These are phyloP conservation scores for Cutaneotrichosporon sp. DNA, from an alignment of 1,284 basidiomycete genomes.

Conservation along the genomic window DNA sequence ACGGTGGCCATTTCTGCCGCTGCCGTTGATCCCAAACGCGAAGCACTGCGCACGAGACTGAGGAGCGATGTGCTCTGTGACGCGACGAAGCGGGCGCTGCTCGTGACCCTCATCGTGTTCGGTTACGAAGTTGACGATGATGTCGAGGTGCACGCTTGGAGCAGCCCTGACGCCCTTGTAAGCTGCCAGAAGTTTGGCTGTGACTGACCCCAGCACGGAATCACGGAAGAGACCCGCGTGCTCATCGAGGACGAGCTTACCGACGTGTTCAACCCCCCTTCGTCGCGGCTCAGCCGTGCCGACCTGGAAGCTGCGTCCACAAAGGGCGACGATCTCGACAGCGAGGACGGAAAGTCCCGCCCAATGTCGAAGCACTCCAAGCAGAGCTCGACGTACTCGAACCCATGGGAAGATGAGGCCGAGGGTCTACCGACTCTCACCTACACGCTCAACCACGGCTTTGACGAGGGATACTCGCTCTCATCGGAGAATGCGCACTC, in stretches of 20 bases:
- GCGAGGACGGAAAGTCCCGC: background rate
- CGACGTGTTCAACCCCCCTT: slow-evolving; percentile 29
- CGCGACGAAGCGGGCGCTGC: slow-evolving; percentile 19
- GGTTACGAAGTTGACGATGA: slow-evolving; percentile 26
- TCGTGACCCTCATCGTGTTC: slow-evolving; percentile 23
- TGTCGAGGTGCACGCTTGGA: slow-evolving; percentile 30
- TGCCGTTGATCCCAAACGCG: slow-evolving; percentile 1
- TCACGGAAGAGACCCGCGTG: slow-evolving; percentile 31
- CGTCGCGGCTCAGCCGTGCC: background rate
- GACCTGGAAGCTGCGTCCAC: background rate
- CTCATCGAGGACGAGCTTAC: slow-evolving; percentile 39
- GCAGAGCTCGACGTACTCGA: background rate
- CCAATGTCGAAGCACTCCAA: background rate
- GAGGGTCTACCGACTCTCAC: background rate
- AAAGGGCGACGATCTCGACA: slow-evolving; percentile 1
- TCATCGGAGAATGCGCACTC: no score
- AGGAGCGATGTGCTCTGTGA: slow-evolving; percentile 7
- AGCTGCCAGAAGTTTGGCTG: slow-evolving; percentile 5
- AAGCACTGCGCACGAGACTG: slow-evolving; percentile 3
- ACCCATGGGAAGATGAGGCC: background rate
- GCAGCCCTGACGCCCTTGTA: slow-evolving; percentile 34
- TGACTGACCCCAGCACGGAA: slow-evolving; percentile 20
- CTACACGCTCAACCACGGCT: slow-evolving; percentile 5
- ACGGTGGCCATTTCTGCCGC: background rate
- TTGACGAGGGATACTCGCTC: background rate